A percentile compares a stretch with the other conserved stretches of the same genome.
Conservation (phyloP, 371 early-diverging fungal genomes). For the Blakeslea trispora region DNA sequence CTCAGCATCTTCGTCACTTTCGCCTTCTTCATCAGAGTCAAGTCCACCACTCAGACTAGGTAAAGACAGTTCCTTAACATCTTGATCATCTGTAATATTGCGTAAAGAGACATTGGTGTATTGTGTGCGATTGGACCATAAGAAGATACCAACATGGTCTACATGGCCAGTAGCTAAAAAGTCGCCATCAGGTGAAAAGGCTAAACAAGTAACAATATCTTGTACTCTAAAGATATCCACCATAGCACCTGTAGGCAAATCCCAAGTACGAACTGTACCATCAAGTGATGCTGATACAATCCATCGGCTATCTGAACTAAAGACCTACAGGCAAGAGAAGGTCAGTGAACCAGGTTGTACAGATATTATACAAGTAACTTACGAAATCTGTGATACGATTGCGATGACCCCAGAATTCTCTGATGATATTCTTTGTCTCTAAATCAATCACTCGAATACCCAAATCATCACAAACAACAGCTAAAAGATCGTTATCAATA, state of each 20-base stretch:
- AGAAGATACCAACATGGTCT: conserved; percentile 85
- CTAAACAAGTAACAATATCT: conserved; percentile 77
- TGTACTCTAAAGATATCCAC: conserved; percentile 83
- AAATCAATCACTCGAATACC: conserved; percentile 85
- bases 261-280: conserved; percentile 91
- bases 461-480: conserved; percentile 84
- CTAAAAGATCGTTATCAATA: conserved; percentile 77
- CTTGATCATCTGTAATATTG: conserved; percentile 63
- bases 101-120: conserved; percentile 69
- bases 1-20: conserved; percentile 35
- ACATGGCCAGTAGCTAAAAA: conserved; percentile 92
- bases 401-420: conserved; percentile 88
- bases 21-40: conserved; percentile 24
- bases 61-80: conserved; percentile 43
- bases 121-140: conserved; percentile 89
- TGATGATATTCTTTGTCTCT: conserved; percentile 77
- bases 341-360: too few relatives aligned
- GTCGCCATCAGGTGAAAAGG: conserved; percentile 90
- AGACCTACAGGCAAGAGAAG: conserved; percentile 46
- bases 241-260: conserved; percentile 88
- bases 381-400: conserved; percentile 88
- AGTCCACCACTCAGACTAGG: conserved; percentile 58
- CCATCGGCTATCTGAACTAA: conserved; percentile 93
- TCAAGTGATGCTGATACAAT: conserved; percentile 84
- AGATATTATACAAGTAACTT: conserved; percentile 18